Evolutionary conservation across 2,329 filamentous ascomycete species (phyloP).

Genomic region (Xylaria sp.): DNA sequence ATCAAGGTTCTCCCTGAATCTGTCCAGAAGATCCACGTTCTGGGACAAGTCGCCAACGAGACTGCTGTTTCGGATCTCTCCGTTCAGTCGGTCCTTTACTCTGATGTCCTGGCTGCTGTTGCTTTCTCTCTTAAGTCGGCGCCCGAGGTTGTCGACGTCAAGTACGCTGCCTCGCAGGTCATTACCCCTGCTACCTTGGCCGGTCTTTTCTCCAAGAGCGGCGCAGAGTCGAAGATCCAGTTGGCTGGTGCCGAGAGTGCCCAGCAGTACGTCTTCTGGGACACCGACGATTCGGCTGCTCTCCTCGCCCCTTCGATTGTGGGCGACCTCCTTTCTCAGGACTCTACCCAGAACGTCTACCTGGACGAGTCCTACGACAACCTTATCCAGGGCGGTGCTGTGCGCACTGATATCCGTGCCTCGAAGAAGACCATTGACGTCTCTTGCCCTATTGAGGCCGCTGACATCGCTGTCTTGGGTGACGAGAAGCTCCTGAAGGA

Average conservation of each 20-base stretch:
- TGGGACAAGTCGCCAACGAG: slow-evolving; percentile 79
- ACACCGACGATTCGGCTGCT: slow-evolving; percentile 69
- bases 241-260: slow-evolving; percentile 48
- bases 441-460: slow-evolving; percentile 72
- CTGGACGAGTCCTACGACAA: slow-evolving; percentile 59
- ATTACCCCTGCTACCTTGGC: slow-evolving; percentile 53
- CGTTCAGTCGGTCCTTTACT: slow-evolving; percentile 78
- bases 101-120: slow-evolving; percentile 82
- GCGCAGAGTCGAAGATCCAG: slow-evolving; percentile 40
- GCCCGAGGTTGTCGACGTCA: slow-evolving; percentile 72
- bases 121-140: slow-evolving; percentile 66
- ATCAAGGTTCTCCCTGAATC: slow-evolving; percentile 72
- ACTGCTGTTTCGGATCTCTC: slow-evolving; percentile 68
- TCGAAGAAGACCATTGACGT: slow-evolving; percentile 80
- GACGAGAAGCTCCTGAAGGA: slow-evolving; percentile 75
- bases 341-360: slow-evolving; percentile 58
- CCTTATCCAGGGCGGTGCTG: slow-evolving; percentile 67
- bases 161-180: slow-evolving; percentile 69
- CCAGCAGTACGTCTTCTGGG: slow-evolving; percentile 92
- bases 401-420: slow-evolving; percentile 79
- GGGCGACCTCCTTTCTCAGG: slow-evolving; percentile 62
- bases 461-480: slow-evolving; percentile 73
- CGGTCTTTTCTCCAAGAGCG: slow-evolving; percentile 45
- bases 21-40: slow-evolving; percentile 69
- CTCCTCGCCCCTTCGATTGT: slow-evolving; percentile 58